Conservation (phyloP, 495 filamentous ascomycete genomes). For the Trichoderma erinaceum region DNA sequence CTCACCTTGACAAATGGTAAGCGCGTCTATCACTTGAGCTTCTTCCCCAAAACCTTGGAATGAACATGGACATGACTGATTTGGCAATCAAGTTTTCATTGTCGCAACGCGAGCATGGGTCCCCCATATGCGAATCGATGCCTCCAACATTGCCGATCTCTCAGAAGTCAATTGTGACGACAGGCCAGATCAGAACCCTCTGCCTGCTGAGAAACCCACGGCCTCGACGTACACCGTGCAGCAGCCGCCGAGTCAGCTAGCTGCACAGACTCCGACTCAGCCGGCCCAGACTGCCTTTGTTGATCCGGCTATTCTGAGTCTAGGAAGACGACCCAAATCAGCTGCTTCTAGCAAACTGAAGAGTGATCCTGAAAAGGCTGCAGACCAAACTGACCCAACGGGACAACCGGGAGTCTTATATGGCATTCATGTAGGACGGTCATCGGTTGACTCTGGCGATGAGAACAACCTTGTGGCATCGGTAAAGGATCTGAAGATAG, state of each 20-base stretch:
- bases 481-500: conserved; percentile 21
- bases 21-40: conserved; percentile 19
- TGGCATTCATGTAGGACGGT: conserved; percentile 14
- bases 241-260: neutral
- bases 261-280: conserved; percentile 15
- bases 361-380: conserved; percentile 11
- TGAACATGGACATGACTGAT: neutral
- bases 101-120: conserved; percentile 28
- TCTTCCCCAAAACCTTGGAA: neutral
- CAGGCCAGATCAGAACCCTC: conserved; percentile 17
- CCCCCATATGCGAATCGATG: conserved; percentile 31
- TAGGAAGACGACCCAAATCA: conserved; percentile 33
- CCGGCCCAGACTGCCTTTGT: conserved; percentile 32
- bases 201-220: conserved; percentile 11
- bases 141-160: conserved; percentile 35
- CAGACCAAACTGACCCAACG: neutral
- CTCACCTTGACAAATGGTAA: conserved; percentile 76
- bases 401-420: conserved; percentile 5
- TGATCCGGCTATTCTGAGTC: conserved; percentile 51
- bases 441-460: neutral
- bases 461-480: conserved; percentile 14
- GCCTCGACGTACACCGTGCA: neutral
- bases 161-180: conserved; percentile 24
- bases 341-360: conserved; percentile 10
- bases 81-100: conserved; percentile 19